Evolutionary conservation across 441 rosid genomes (phyloP), one percentile per base, ranked within the genome.

Genomic region (Populus trichocarpa): DNA sequence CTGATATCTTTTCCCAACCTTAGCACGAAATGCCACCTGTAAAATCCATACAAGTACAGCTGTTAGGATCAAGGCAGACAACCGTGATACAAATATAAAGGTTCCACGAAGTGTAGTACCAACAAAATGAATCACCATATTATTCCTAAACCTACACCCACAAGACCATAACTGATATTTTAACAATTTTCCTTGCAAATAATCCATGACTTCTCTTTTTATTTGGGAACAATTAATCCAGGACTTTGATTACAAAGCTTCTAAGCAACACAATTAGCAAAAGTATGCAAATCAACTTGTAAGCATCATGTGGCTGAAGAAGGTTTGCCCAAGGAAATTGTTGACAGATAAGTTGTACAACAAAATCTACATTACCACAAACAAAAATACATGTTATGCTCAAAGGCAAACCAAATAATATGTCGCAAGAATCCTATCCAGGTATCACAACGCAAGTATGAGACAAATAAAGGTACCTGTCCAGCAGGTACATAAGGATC

Each of bases 401-500:
- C 4, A 30, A 30, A 30, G 32, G 32, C 32, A 30, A 30, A 30
- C 32, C 32, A 3, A 30, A 30, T 30, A 30, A 30, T 30, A 30
- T 30, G 32, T 3, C 32, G 32, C 32, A 30, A 30, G 32, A 30
- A 30, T 30, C 32, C 32, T 30, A 30, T 30, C 32, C 32, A 30
- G 32, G 32, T 30, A 30, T 30, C 32, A 30, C 32, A 30, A 30
- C 3, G 32, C 4, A 30, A 30, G 32, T 30, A 30, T 30, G 32
- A 30, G 32, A 30, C 32, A 85, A 65, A 76, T 13, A 36, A 81
- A 77, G 75, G 65, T 84, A 96, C 99, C 97, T 94, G 88, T 79
- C 99, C 98, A 81, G 97, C 98, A 67, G 99, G 98, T 25, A 96
- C 94, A 83, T 89, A 90, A 75, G 96, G 93, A 88, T 96, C 98